Percentiles rank a stretch among this genome's conserved stretches.
phyloP scores from a whole-genome alignment of 108 stramenopile genomes.

The Nitzschia inconspicua region DNA sequence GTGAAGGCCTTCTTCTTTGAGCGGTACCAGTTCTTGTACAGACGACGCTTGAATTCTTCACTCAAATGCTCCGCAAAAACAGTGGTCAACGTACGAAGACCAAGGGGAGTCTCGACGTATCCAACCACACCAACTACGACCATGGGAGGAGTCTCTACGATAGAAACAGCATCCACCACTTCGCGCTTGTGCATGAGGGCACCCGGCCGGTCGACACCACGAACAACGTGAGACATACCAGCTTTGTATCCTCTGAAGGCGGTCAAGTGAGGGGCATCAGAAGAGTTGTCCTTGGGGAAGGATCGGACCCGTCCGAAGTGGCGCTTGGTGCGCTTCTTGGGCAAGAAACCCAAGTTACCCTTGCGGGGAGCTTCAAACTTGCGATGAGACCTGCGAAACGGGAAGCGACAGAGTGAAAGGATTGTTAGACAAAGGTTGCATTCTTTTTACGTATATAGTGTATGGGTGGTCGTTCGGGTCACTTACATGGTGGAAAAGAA shows the following conservation, averaged over 20 bases:
- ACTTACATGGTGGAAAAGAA: too few relatives aligned
- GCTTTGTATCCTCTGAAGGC: slow-evolving; percentile 99
- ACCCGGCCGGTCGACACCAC: slow-evolving; percentile 98
- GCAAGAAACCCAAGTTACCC: slow-evolving; percentile 96
- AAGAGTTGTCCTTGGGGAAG: slow-evolving; percentile 95
- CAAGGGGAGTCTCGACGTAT: slow-evolving; percentile 98
- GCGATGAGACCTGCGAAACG: slow-evolving; percentile 86
- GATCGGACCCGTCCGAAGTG: slow-evolving; percentile 93
- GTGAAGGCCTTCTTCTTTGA: slow-evolving; percentile 99
- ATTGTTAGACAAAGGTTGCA: neutral
- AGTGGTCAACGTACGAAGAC: slow-evolving; percentile 97
- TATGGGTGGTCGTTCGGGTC: too few relatives aligned
- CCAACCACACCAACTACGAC: slow-evolving; percentile 98
- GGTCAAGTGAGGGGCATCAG: slow-evolving; percentile 92
- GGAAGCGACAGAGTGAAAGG: neutral
- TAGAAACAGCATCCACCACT: slow-evolving; percentile 98
- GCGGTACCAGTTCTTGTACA: slow-evolving; percentile 99
- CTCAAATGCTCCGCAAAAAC: slow-evolving; percentile 98
- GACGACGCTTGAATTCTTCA: slow-evolving; percentile 99
- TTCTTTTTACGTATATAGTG: neutral
- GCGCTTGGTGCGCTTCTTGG: slow-evolving; percentile 99
- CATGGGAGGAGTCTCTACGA: slow-evolving; percentile 99
- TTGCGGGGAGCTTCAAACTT: slow-evolving; percentile 98
- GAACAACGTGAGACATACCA: slow-evolving; percentile 99
- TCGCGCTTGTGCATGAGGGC: slow-evolving; percentile 99